phyloP scores from a whole-genome alignment of 257 asterid genomes.

The Nicotiana knightiana region DNA sequence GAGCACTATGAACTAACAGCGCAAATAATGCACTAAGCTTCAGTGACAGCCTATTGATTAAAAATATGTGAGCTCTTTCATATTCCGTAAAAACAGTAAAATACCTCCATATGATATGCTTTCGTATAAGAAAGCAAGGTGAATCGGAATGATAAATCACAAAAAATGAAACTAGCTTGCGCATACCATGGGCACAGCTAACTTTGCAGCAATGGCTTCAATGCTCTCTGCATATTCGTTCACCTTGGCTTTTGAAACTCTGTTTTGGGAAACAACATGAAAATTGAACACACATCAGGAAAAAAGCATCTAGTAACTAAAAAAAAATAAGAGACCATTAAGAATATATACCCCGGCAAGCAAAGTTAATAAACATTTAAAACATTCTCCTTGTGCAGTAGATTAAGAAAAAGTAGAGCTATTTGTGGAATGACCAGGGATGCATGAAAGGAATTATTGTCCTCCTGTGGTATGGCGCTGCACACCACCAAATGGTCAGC shows the following conservation, averaged over 20 bases:
- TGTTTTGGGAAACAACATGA: slow-evolving; percentile 13
- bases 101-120: not conserved
- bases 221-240: slow-evolving; percentile 71
- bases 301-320: not conserved
- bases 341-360: not conserved
- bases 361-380: not conserved
- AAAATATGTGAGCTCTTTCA: not conserved
- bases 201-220: slow-evolving; percentile 71
- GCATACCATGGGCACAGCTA: slow-evolving; percentile 51
- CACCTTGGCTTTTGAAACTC: slow-evolving; percentile 67
- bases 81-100: not conserved
- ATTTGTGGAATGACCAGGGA: too few species aligned
- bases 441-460: too few species aligned
- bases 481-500: not conserved
- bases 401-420: not conserved
- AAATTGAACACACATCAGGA: not conserved
- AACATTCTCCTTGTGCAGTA: not conserved
- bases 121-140: not conserved
- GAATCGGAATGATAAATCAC: not conserved
- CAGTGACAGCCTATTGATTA: not conserved
- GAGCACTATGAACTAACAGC: not conserved
- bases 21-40: not conserved
- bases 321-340: not conserved
- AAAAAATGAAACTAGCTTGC: not conserved
- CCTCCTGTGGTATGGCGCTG: too few species aligned